A percentile compares a stretch with the other conserved stretches of the same genome.
phyloP scores from a whole-genome alignment of 441 rosid species.

The Mallotus repandus region DNA sequence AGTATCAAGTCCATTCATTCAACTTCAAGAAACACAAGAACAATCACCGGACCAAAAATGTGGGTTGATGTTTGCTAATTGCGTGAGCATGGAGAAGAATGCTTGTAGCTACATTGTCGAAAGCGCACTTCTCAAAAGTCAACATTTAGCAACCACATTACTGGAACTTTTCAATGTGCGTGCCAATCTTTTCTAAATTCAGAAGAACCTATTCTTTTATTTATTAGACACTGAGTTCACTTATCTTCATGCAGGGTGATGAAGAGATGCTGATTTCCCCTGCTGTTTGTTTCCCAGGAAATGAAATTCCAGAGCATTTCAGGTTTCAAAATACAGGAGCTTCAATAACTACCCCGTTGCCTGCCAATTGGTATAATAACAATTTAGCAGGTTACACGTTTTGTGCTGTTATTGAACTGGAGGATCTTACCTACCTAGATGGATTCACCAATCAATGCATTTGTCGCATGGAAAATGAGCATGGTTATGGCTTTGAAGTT shows the following conservation, averaged over 20 bases:
- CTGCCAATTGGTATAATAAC: slow-evolving; percentile 14
- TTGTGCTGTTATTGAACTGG: slow-evolving; percentile 21
- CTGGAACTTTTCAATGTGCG: slow-evolving; percentile 1
- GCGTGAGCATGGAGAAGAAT: slow-evolving; percentile 18
- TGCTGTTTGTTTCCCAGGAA: slow-evolving; percentile 20
- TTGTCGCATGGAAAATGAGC: slow-evolving; percentile 7
- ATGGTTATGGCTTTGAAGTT: slow-evolving; percentile 11
- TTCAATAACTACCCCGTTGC: slow-evolving; percentile 14
- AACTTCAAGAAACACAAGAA: slow-evolving; percentile 9
- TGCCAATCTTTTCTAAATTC: neutral
- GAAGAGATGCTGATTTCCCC: slow-evolving; percentile 18
- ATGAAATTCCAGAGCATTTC: slow-evolving; percentile 18
- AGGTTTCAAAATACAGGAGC: slow-evolving; percentile 6
- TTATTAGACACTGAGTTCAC: neutral
- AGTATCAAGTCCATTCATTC: slow-evolving; percentile 17
- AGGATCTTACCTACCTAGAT: slow-evolving; percentile 4
- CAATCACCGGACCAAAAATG: neutral
- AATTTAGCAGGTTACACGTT: slow-evolving; percentile 15
- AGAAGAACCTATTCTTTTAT: neutral
- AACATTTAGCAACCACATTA: slow-evolving; percentile 12
- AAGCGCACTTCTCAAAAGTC: slow-evolving; percentile 6
- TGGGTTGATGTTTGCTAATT: slow-evolving; percentile 19
- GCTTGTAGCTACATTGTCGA: slow-evolving; percentile 15
- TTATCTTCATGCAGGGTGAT: slow-evolving; percentile 9
- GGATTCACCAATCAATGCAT: slow-evolving; percentile 15